These are phyloP conservation scores for Amoeboaphelidium protococcarum DNA, from an alignment of 371 early-diverging fungal species.

Conservation along the genomic window DNA sequence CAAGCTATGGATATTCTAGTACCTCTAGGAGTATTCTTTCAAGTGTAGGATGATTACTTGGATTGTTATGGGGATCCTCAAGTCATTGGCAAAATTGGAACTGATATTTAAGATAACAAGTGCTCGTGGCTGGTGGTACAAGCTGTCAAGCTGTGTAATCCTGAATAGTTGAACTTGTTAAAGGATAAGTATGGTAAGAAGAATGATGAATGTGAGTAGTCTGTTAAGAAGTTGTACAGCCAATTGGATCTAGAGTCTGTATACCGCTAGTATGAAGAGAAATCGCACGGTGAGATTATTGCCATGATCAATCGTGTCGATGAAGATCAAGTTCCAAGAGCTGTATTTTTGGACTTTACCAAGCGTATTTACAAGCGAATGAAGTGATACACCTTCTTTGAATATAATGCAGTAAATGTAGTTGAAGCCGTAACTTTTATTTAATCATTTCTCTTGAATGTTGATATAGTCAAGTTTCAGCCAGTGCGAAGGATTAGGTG, in stretches of 20 bases:
- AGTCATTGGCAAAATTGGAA: conserved; percentile 88
- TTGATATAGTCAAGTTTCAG: too few species aligned
- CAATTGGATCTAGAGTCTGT: conserved; percentile 44
- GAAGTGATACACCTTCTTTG: too few species aligned
- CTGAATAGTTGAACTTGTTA: too few species aligned
- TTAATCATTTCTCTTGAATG: too few species aligned
- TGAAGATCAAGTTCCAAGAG: conserved; percentile 34
- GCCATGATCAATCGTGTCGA: conserved; percentile 43
- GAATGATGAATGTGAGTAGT: conserved; percentile 39
- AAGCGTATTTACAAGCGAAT: conserved; percentile 74
- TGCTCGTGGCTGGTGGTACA: conserved; percentile 89
- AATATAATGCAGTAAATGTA: too few species aligned
- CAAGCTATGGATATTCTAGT: conserved; percentile 56
- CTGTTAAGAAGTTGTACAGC: conserved; percentile 48
- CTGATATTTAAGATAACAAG: conserved; percentile 95
- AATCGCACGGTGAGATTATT: conserved; percentile 34
- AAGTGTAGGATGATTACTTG: conserved; percentile 87
- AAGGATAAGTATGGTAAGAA: too few species aligned
- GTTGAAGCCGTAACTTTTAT: too few species aligned
- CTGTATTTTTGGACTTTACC: conserved; percentile 66
- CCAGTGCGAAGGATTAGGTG: too few species aligned
- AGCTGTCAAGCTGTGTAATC: conserved; percentile 40
- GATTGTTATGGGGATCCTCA: conserved; percentile 75
- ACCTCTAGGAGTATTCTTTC: conserved; percentile 88
- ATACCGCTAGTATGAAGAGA: conserved; percentile 64